A percentile compares a stretch with the other conserved stretches of the same genome.
Evolutionary conservation across 1,284 basidiomycete species (phyloP).

Genomic region (Rhizoctonia solani): DNA sequence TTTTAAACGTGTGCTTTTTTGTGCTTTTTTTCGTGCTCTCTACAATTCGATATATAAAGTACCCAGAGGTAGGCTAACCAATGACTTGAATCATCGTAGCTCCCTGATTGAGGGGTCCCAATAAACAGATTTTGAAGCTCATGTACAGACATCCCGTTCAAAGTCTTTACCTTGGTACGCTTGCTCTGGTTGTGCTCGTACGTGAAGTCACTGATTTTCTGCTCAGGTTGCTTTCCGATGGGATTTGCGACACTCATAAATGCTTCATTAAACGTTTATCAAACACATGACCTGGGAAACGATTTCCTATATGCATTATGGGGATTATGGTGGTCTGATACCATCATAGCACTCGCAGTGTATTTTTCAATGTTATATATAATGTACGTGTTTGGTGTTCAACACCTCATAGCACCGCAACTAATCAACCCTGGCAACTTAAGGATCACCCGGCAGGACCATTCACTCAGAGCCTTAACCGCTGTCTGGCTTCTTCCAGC

Average conservation of each 20-base stretch:
- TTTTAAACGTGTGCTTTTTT: slow-evolving; percentile 5
- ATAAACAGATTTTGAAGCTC: not conserved
- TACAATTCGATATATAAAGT: not conserved
- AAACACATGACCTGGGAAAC: slow-evolving; percentile 3
- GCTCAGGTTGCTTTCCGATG: slow-evolving; percentile 20
- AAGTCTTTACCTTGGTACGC: slow-evolving; percentile 20
- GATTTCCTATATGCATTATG: not conserved
- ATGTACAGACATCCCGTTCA: slow-evolving; percentile 20
- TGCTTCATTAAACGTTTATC: slow-evolving; percentile 4
- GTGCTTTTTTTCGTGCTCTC: not conserved
- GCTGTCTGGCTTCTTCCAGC: slow-evolving; percentile 19
- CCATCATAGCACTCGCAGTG: not conserved
- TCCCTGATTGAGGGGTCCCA: not conserved
- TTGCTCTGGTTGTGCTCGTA: not conserved
- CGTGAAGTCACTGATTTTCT: not conserved
- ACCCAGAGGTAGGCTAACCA: slow-evolving; percentile 19
- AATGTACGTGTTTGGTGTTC: not conserved
- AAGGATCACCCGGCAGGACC: slow-evolving; percentile 27
- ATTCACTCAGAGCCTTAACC: slow-evolving; percentile 3
- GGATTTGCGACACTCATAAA: slow-evolving; percentile 31
- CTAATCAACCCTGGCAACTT: not conserved
- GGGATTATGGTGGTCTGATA: slow-evolving; percentile 21
- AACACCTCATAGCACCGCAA: not conserved
- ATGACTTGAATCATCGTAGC: not conserved
- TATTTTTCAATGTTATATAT: slow-evolving; percentile 16